These are phyloP conservation scores for Boletus coccyginus DNA, from an alignment of 768 basidiomycete genomes.

Conservation along the genomic window DNA sequence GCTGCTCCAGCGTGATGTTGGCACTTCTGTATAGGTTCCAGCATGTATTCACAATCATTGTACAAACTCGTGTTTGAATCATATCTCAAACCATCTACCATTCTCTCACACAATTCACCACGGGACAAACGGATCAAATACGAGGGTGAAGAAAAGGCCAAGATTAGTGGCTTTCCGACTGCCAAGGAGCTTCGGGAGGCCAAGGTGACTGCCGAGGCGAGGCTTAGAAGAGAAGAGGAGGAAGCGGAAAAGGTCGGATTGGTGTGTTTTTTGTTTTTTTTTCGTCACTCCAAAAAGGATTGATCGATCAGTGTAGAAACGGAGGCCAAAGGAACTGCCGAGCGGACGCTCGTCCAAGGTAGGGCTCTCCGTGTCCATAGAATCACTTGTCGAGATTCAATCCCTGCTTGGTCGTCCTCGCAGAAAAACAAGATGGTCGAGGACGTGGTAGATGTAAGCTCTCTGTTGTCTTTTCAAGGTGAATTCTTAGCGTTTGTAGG, in stretches of 20 bases:
- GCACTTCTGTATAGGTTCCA: constrained; percentile 23
- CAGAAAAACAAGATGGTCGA: constrained; percentile 49
- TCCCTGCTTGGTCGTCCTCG: constrained; percentile 20
- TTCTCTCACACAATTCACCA: constrained; percentile 75
- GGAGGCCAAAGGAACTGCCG: constrained; percentile 48
- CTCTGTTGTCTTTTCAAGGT: not conserved
- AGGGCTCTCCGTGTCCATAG: not conserved
- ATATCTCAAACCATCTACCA: constrained; percentile 80
- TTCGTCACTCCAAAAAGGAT: not conserved
- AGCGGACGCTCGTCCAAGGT: constrained; percentile 56
- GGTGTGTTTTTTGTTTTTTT: constrained; percentile 47
- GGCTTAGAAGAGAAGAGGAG: constrained; percentile 67
- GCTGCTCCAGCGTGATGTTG: not conserved
- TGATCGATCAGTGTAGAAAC: constrained; percentile 50
- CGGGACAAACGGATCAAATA: constrained; percentile 79
- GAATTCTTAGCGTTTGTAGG: constrained; percentile 37
- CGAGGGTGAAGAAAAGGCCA: constrained; percentile 73
- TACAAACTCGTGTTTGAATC: constrained; percentile 65
- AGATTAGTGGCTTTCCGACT: constrained; percentile 73
- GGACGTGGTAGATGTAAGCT: constrained; percentile 64
- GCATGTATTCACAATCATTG: constrained; percentile 56
- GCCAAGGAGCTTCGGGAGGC: constrained; percentile 75
- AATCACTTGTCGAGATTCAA: constrained; percentile 6
- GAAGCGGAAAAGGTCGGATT: constrained; percentile 71
- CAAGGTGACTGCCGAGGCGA: constrained; percentile 60